These are phyloP conservation scores for Hirsutella thompsonii DNA, from an alignment of 2,329 filamentous ascomycete species.

Conservation along the genomic window DNA sequence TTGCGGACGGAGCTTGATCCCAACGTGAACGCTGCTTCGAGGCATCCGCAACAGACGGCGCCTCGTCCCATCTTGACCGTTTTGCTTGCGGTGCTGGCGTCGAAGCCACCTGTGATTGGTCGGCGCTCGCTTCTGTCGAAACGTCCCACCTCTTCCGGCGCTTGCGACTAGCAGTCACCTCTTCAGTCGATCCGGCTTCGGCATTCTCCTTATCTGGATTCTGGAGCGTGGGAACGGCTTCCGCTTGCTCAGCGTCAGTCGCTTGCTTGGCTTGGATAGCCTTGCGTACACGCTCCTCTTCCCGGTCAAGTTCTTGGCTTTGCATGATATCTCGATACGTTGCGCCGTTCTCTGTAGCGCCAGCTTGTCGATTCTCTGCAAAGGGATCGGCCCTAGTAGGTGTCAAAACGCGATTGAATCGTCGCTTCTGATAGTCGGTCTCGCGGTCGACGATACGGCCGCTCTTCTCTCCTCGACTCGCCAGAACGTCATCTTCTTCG, in stretches of 20 bases:
- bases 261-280: slow-evolving; percentile 65
- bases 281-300: slow-evolving; percentile 76
- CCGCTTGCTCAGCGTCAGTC: slow-evolving; percentile 41
- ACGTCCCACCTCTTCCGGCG: slow-evolving; percentile 96
- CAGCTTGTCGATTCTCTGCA: slow-evolving; percentile 58
- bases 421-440: slow-evolving; percentile 93
- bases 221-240: slow-evolving; percentile 65
- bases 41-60: slow-evolving; percentile 49
- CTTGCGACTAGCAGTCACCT: slow-evolving; percentile 53
- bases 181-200: slow-evolving; percentile 55
- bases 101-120: slow-evolving; percentile 34
- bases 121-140: slow-evolving; percentile 40
- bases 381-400: slow-evolving; percentile 81
- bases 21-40: slow-evolving; percentile 73
- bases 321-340: slow-evolving; percentile 90
- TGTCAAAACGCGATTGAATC: slow-evolving; percentile 77
- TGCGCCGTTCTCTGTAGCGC: slow-evolving; percentile 55
- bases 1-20: slow-evolving; percentile 80
- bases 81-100: slow-evolving; percentile 50
- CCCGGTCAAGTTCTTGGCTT: slow-evolving; percentile 76
- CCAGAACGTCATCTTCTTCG: slow-evolving; percentile 82
- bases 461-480: slow-evolving; percentile 72
- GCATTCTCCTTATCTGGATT: slow-evolving; percentile 61
- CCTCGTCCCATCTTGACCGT: slow-evolving; percentile 79
- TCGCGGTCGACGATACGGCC: slow-evolving; percentile 86